phyloP scores from a whole-genome alignment of 306 rosid genomes.

The Malus asiatica region DNA sequence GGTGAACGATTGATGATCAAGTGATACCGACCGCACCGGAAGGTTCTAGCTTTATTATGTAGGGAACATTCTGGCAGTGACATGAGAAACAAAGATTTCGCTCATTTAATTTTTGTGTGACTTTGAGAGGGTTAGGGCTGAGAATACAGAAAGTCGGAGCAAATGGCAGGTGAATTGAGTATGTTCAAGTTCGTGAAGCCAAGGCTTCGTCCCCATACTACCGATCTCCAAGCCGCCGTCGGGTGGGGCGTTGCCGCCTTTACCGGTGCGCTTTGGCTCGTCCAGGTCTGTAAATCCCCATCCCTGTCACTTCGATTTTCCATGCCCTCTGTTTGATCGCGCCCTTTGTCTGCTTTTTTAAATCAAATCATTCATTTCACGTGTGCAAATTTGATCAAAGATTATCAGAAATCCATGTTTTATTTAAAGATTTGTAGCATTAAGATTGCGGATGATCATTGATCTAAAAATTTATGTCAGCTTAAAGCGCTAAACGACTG shows the following conservation, averaged over 20 bases:
- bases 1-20: not conserved
- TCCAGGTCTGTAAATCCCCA: conserved; percentile 35
- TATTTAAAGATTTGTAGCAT: not conserved
- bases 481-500: too few relatives aligned
- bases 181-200: conserved; percentile 25
- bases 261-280: conserved; percentile 50
- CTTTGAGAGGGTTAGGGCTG: conserved; percentile 23
- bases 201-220: conserved; percentile 42
- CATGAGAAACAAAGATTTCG: conserved; percentile 2
- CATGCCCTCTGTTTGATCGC: not conserved
- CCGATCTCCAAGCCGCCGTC: conserved; percentile 68
- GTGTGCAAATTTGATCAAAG: not conserved
- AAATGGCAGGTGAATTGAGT: conserved; percentile 43
- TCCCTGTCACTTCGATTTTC: not conserved
- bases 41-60: not conserved
- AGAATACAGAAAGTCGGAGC: not conserved
- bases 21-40: not conserved
- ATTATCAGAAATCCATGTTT: not conserved
- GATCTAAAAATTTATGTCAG: too few relatives aligned
- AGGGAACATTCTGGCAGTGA: not conserved
- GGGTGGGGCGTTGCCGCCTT: conserved; percentile 78
- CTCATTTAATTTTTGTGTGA: not conserved
- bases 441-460: not conserved
- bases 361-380: not conserved
- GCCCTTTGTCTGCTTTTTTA: not conserved